phyloP scores from a whole-genome alignment of 306 rosid genomes.

The Quercus agrifolia region DNA sequence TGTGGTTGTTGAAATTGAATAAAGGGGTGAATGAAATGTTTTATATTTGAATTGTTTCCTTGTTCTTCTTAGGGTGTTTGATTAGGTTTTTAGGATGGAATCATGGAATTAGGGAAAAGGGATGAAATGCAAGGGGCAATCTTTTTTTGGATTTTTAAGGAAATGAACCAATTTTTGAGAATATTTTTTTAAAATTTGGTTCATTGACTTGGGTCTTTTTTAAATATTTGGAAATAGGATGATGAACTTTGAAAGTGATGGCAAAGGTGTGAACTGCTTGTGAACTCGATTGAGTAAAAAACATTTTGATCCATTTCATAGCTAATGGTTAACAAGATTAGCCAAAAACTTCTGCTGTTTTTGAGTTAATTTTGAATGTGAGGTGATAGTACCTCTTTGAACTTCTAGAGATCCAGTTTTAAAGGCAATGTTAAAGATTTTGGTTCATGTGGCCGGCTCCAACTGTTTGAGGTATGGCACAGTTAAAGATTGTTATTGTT shows the following conservation, averaged over 20 bases:
- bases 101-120: not conserved
- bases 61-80: not conserved
- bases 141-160: not conserved
- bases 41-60: not conserved
- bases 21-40: no score
- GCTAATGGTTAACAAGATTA: not conserved
- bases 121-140: not conserved
- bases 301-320: not conserved
- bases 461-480: constrained; percentile 4
- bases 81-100: not conserved
- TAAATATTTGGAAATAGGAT: not conserved
- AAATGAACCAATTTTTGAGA: not conserved
- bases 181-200: not conserved
- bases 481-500: constrained; percentile 12
- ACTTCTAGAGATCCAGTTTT: not conserved
- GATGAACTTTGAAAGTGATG: not conserved
- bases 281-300: not conserved
- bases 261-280: not conserved
- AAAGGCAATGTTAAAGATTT: not conserved
- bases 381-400: not conserved
- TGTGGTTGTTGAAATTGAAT: no score
- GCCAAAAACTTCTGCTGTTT: not conserved
- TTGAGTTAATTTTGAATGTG: not conserved
- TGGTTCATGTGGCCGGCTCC: not conserved
- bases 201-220: not conserved